Conservation (phyloP, 352 stramenopile genomes). For the Globisporangium canariense region DNA sequence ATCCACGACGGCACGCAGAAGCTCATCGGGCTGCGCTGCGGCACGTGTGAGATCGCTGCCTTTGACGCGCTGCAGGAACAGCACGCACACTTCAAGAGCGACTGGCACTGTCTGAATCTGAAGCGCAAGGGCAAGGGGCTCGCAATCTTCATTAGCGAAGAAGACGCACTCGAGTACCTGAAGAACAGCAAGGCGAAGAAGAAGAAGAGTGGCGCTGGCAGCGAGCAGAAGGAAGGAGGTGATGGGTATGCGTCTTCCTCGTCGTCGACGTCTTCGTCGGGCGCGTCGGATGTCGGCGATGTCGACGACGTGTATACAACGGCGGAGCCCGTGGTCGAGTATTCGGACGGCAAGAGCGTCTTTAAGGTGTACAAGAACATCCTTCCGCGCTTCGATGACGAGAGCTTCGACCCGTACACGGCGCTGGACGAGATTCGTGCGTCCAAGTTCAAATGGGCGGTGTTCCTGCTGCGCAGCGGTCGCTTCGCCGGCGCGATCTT, state of each 20-base stretch:
- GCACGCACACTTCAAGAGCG: constrained; percentile 82
- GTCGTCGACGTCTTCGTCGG: constrained; percentile 36
- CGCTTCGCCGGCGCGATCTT: constrained; percentile 91
- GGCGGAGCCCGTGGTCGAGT: constrained; percentile 72
- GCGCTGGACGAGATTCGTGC: constrained; percentile 43
- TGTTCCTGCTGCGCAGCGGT: constrained; percentile 90
- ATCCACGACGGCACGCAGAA: constrained; percentile 35
- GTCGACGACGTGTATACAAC: constrained; percentile 44
- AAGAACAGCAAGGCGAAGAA: constrained; percentile 19
- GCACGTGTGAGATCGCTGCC: constrained; percentile 58
- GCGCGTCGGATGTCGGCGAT: constrained; percentile 38
- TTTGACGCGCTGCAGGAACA: constrained; percentile 82
- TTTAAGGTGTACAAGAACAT: constrained; percentile 82
- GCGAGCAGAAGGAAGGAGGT: background rate
- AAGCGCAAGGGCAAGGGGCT: constrained; percentile 68
- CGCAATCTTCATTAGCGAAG: constrained; percentile 34
- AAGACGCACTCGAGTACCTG: constrained; percentile 27
- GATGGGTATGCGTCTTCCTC: constrained; percentile 24
- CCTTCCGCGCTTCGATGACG: constrained; percentile 36
- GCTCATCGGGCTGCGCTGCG: constrained; percentile 59
- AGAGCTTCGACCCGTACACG: constrained; percentile 58
- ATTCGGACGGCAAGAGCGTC: constrained; percentile 63
- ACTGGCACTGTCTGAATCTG: constrained; percentile 79
- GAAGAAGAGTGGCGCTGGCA: constrained; percentile 16
- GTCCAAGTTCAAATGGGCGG: constrained; percentile 72